Conservation (phyloP, 352 stramenopile species). For the Plasmopara viticola region DNA sequence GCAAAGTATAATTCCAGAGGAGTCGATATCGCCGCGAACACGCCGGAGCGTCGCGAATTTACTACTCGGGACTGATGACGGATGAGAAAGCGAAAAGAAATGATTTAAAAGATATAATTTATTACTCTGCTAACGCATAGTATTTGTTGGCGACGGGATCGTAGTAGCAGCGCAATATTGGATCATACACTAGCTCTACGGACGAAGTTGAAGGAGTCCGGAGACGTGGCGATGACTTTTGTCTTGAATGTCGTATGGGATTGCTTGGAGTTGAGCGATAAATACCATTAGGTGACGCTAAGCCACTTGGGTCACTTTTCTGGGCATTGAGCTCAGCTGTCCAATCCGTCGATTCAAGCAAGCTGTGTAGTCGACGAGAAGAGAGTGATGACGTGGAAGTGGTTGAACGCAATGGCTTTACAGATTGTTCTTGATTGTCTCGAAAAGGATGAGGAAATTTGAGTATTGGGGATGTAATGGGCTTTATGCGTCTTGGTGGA, state of each 20-base stretch:
- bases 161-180: constrained; percentile 78
- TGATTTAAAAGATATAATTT: not conserved
- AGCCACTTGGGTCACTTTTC: not conserved
- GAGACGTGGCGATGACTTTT: constrained; percentile 2
- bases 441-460: constrained; percentile 3
- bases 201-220: constrained; percentile 16
- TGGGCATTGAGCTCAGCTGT: constrained; percentile 22
- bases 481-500: constrained; percentile 1
- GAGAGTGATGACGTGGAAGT: constrained; percentile 31
- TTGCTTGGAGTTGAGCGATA: not conserved
- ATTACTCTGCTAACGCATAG: constrained; percentile 67
- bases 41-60: constrained; percentile 38
- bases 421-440: not conserved
- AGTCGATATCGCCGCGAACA: constrained; percentile 28
- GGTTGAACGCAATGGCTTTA: constrained; percentile 1
- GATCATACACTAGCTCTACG: constrained; percentile 81
- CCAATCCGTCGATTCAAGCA: constrained; percentile 75
- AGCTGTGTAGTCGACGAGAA: constrained; percentile 36
- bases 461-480: constrained; percentile 16
- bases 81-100: constrained; percentile 12
- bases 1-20: constrained; percentile 28
- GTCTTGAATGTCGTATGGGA: constrained; percentile 2
- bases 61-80: constrained; percentile 43
- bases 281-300: not conserved
- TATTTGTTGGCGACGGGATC: constrained; percentile 81